phyloP scores from a whole-genome alignment of 192 early-diverging fungal genomes.

The Coemansia sp. region DNA sequence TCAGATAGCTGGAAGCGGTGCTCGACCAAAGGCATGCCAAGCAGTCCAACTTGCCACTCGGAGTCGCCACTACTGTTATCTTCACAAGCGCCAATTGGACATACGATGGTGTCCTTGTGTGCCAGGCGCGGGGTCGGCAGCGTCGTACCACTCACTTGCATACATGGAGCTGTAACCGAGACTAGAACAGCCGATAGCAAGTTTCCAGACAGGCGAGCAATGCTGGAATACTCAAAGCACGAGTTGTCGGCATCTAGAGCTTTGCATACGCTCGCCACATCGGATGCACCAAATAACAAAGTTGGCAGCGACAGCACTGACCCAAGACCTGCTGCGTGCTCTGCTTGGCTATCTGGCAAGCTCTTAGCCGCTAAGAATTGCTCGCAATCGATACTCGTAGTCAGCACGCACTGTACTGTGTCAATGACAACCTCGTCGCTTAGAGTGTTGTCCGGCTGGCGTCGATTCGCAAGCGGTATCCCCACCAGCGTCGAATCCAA shows the following conservation, averaged over 20 bases:
- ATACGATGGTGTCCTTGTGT: background rate
- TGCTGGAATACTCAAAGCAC: background rate
- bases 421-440: background rate
- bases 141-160: background rate
- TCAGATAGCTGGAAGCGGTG: background rate
- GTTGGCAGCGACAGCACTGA: background rate
- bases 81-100: background rate
- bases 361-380: background rate
- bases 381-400: background rate
- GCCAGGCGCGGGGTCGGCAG: background rate
- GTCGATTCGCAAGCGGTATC: background rate
- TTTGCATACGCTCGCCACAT: conserved; percentile 3
- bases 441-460: background rate
- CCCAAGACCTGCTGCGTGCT: background rate
- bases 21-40: background rate
- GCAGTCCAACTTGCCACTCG: background rate
- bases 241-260: background rate
- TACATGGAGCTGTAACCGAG: background rate
- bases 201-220: background rate
- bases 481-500: conserved; percentile 3
- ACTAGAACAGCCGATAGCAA: background rate
- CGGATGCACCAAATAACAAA: background rate
- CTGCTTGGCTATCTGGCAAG: background rate
- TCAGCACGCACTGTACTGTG: background rate
- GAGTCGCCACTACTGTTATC: background rate